Evolutionary conservation across 257 asterid genomes (phyloP), one percentile per base, ranked within the genome.

Genomic region (Jacaranda copaia): DNA sequence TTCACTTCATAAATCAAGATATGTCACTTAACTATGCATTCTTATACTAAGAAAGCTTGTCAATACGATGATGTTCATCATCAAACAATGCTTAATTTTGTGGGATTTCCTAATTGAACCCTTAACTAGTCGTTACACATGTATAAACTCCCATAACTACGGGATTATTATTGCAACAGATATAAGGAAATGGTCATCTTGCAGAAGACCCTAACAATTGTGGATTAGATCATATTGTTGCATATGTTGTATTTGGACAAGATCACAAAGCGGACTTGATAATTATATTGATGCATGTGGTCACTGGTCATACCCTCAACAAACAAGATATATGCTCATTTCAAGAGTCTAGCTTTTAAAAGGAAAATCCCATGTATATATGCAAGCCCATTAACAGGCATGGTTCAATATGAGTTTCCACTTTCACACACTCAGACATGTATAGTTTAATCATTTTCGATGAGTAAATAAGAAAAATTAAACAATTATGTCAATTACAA

Each of bases 231-330:
- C 48, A 55, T 19, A 56, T 59, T 19, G 43, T 14, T 58, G 43
- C 56, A 57, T 40, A 42, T 19, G 42, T n/a, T 43, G 18, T 58
- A 36, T 40, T 39, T 9, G 70, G 67, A 61, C 39, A 73, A 42
- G 45, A 18, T 48, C 40, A 76, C 58, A 76, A 39, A 32, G 39
- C 40, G 58, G 53, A 77, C 7, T 68, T 68, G n/a, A 49, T 48
- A 46, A 60, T 73, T 43, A n/a, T n/a, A n/a, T n/a, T n/a, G 19
- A 59, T 39, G 18, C n/a, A 66, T 40, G 56, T 8, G 35, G 60
- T 48, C 15, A 74, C 52, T 60, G 78, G 25, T 60, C 71, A 61
- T 61, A 74, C 61, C 70, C 63, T 60, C 48, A 60, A 5, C 51
- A 48, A 8, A 4, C 57, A 59, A 61, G 36, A 25, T 25, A 25